Base-by-base conservation (phyloP, 805 yeast genomes). In the Ogataea pilisensis region DNA sequence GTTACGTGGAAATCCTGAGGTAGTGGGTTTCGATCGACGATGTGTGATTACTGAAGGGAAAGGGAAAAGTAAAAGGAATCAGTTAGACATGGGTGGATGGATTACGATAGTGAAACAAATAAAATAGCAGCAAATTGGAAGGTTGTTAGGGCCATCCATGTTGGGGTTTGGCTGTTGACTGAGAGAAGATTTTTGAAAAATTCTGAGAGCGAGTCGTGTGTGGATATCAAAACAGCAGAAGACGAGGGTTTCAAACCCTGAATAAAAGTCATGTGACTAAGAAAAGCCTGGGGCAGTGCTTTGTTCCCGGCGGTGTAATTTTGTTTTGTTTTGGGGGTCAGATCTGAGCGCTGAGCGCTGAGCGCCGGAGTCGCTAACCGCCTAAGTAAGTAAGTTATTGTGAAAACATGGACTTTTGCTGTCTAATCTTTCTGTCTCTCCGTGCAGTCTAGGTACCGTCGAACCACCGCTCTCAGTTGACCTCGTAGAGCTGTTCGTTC, bases 1-100 rank as follows among this genome's bases (percentile, higher is more conserved):
- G 72, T 74, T 54, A 75, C 81, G 82, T 75, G 82, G 82, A 76
- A 76, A 76, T 72, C 80, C 82, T 81, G 78, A 64, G 77, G 77
- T 74, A 76, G 66, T 76, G 82, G 80, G 69, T 75, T 75, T 76
- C 82, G 64, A 74, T 76, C 82, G 82, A 76, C 63, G 55, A 39
- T 38, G 38, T 35, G 30, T 42, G 30, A 34, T 35, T 38, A 29
- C 7, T n/a, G 31, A 29, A 16, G 16, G 31, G 11, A 29, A 29
- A 14, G 18, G 36, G 28, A 14, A 35, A 39, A 37, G 11, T 13
- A 9, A 19, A 6, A 35, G 11, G 20, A 18, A 14, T 5, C 9
- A 16, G 8, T 26, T 16, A 16, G 31, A 21, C 12, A 22, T 9
- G 7, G 20, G 8, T 19, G 19, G 12, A 5, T 24, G 11, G 22